phyloP scores from a whole-genome alignment of 805 yeast genomes.

The Brettanomyces naardenensis region DNA sequence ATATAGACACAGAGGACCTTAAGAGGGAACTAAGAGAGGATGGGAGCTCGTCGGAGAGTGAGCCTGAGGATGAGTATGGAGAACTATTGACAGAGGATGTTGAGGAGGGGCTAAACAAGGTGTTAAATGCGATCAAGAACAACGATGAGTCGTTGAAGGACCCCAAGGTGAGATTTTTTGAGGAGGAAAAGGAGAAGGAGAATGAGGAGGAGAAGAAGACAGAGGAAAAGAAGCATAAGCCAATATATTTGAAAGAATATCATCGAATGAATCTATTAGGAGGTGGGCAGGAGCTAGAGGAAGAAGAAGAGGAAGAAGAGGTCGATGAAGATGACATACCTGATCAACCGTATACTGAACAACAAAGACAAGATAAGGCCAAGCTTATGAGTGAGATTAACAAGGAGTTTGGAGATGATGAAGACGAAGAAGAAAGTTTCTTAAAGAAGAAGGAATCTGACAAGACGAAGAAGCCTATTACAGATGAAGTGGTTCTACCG shows the following conservation, averaged over 20 bases:
- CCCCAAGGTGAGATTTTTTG: constrained; percentile 62
- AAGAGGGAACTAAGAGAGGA: constrained; percentile 17
- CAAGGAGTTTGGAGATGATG: constrained; percentile 47
- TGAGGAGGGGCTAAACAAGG: constrained; percentile 69
- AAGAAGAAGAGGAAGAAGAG: constrained; percentile 40
- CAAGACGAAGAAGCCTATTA: constrained; percentile 21
- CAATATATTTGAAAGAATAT: constrained; percentile 85
- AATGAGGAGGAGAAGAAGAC: constrained; percentile 22
- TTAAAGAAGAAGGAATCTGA: constrained; percentile 40
- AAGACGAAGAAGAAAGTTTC: constrained; percentile 42
- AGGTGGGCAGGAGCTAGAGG: constrained; percentile 37
- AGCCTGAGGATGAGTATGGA: constrained; percentile 89
- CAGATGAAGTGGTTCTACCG: constrained; percentile 41
- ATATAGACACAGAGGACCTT: constrained; percentile 5
- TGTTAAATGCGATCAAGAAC: constrained; percentile 58
- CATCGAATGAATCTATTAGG: constrained; percentile 77
- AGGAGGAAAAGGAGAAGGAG: constrained; percentile 48
- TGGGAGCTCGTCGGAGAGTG: constrained; percentile 34
- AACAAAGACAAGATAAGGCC: constrained; percentile 67
- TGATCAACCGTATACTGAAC: constrained; percentile 64
- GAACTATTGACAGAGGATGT: constrained; percentile 81
- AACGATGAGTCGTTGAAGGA: constrained; percentile 64
- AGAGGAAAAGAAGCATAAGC: constrained; percentile 43
- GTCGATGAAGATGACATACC: constrained; percentile 37
- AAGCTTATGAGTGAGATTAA: constrained; percentile 74